Evolutionary conservation across 805 yeast species (phyloP).

Genomic region (Schwanniomyces polymorphus): DNA sequence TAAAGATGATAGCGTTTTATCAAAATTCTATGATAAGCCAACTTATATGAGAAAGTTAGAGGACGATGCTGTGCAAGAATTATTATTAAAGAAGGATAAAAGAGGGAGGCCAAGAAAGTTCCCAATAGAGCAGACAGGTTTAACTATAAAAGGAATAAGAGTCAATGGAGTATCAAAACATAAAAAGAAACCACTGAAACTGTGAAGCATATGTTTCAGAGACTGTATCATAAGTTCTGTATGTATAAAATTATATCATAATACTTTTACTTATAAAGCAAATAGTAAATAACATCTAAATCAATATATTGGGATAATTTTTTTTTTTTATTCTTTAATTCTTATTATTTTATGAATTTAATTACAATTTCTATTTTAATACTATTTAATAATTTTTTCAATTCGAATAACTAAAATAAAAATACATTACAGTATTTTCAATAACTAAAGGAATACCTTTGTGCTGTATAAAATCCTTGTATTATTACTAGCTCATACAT

Average conservation of each 20-base stretch:
- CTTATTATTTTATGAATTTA: too few relatives aligned
- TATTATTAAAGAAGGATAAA: conserved; percentile 41
- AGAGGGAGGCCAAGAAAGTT: conserved; percentile 53
- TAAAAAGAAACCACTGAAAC: conserved; percentile 5
- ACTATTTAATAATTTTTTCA: too few relatives aligned
- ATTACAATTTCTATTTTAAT: too few relatives aligned
- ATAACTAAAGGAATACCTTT: too few relatives aligned
- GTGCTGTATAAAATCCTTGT: too few relatives aligned
- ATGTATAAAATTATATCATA: background rate
- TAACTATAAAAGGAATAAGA: conserved; percentile 43
- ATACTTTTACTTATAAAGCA: background rate
- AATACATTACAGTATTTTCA: too few relatives aligned
- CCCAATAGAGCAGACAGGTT: conserved; percentile 46
- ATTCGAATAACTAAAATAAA: too few relatives aligned
- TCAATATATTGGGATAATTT: too few relatives aligned
- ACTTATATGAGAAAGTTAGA: conserved; percentile 26
- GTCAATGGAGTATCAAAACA: conserved; percentile 33
- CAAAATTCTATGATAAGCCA: conserved; percentile 27
- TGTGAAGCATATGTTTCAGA: background rate
- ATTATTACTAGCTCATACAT: too few relatives aligned
- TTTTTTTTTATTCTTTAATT: too few relatives aligned
- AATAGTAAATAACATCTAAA: too few relatives aligned
- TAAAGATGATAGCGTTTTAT: conserved; percentile 8
- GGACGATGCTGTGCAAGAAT: conserved; percentile 33
- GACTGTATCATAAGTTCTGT: background rate